Evolutionary conservation across 345 rosid species (phyloP).

Genomic region (Arabis alpina): DNA sequence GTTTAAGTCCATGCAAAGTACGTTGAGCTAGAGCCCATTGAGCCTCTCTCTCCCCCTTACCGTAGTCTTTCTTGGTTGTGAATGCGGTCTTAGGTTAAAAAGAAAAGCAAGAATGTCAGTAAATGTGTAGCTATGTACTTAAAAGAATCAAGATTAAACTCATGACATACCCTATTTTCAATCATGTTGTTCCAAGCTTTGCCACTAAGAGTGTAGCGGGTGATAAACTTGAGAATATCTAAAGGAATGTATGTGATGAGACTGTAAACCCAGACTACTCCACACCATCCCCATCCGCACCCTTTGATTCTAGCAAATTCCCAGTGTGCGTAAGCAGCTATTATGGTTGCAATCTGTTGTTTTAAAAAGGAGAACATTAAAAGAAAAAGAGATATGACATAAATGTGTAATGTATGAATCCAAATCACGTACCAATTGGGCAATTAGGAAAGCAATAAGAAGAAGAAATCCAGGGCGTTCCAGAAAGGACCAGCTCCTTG

Average conservation of each 20-base stretch:
- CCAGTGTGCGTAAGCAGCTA: constrained; percentile 74
- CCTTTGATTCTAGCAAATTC: constrained; percentile 69
- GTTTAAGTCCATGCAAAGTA: constrained; percentile 74
- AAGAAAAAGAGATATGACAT: background rate
- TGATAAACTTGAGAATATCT: constrained; percentile 74
- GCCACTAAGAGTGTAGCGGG: constrained; percentile 68
- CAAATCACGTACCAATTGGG: constrained; percentile 62
- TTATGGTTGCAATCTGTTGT: constrained; percentile 68
- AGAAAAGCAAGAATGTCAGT: background rate
- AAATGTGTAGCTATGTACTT: background rate
- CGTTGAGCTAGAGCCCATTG: constrained; percentile 90
- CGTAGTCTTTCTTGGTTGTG: constrained; percentile 84
- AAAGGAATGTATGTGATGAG: constrained; percentile 75
- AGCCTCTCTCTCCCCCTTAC: constrained; percentile 82
- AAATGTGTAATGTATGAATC: background rate
- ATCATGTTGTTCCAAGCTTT: constrained; percentile 81
- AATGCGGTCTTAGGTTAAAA: constrained; percentile 60
- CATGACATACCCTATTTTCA: constrained; percentile 65
- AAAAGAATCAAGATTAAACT: background rate
- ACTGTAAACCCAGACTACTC: constrained; percentile 81
- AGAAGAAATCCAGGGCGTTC: constrained; percentile 89
- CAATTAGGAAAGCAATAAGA: constrained; percentile 64
- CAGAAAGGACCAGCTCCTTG: constrained; percentile 79
- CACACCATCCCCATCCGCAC: constrained; percentile 96
- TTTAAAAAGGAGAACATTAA: background rate